Percentiles rank a stretch among this genome's conserved stretches.
Evolutionary conservation across 1,139 yeast species (phyloP).

Genomic region (Entelexis sorbosivorans): DNA sequence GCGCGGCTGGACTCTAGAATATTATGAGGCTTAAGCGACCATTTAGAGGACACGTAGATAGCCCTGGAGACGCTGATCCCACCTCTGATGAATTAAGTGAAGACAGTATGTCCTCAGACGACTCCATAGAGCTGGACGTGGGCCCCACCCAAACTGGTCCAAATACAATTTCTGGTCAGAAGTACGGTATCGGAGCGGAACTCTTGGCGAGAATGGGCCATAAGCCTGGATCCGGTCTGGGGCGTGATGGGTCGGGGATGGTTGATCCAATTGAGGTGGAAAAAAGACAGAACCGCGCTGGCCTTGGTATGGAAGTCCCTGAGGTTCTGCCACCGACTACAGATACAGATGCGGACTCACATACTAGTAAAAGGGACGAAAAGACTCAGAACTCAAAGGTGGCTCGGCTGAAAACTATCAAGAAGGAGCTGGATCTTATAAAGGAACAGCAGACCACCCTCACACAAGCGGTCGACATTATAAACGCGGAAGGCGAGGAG

Average conservation of each 20-base stretch:
- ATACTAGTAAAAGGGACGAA: not conserved
- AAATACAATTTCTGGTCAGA: not conserved
- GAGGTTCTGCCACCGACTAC: not conserved
- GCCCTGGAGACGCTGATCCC: not conserved
- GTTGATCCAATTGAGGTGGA: constrained; percentile 46
- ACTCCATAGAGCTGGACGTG: not conserved
- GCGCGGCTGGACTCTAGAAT: too few species aligned
- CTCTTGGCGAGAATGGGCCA: constrained; percentile 82
- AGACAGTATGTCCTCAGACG: not conserved
- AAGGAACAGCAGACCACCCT: not conserved
- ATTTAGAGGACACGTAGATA: not conserved
- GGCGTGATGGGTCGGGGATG: constrained; percentile 60
- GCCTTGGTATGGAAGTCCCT: constrained; percentile 1
- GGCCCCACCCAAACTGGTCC: not conserved
- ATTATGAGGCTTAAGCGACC: not conserved
- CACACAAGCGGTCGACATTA: not conserved
- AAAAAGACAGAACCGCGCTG: constrained; percentile 6
- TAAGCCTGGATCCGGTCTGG: constrained; percentile 71
- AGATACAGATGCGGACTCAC: not conserved
- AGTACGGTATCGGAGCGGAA: constrained; percentile 78
- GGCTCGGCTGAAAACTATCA: not conserved
- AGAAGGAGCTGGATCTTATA: not conserved
- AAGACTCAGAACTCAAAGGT: not conserved
- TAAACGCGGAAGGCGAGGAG: not conserved
- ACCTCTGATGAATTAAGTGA: not conserved